Conservation (phyloP, 2,329 filamentous ascomycete species). For the Penicillium sp. region DNA sequence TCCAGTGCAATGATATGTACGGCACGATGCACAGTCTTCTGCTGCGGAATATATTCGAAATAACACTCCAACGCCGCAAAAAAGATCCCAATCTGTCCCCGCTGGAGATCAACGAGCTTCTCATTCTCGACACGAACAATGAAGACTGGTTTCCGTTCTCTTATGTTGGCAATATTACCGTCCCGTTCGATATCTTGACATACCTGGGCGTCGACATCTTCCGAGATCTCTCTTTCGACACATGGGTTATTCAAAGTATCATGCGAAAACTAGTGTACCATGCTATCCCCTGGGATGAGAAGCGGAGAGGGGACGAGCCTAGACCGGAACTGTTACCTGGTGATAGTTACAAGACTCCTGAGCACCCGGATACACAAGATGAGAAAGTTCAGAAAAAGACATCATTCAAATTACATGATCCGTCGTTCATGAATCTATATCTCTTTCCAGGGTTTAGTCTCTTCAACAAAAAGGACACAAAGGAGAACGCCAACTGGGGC, state of each 20-base stretch:
- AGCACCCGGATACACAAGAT: constrained; percentile 9
- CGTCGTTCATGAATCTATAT: constrained; percentile 30
- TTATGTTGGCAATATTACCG: constrained; percentile 36
- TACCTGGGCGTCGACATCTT: constrained; percentile 40
- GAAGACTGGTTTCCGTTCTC: constrained; percentile 34
- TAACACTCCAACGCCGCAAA: constrained; percentile 33
- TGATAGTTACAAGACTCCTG: constrained; percentile 9
- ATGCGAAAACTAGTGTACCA: constrained; percentile 34
- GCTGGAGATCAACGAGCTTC: constrained; percentile 37
- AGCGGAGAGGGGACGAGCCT: constrained; percentile 10
- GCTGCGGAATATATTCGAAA: constrained; percentile 37
- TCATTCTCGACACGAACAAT: constrained; percentile 25
- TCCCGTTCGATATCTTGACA: constrained; percentile 39
- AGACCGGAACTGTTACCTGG: constrained; percentile 4
- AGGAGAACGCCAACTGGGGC: constrained; percentile 31
- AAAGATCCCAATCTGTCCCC: constrained; percentile 28
- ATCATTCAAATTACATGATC: constrained; percentile 14
- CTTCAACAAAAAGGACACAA: constrained; percentile 36
- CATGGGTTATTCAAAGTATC: constrained; percentile 38
- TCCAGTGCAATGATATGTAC: constrained; percentile 31
- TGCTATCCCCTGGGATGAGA: constrained; percentile 31
- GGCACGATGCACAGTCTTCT: constrained; percentile 37
- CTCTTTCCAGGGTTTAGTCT: constrained; percentile 34
- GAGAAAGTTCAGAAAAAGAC: background rate
- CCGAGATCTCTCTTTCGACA: constrained; percentile 38